Base-by-base conservation (phyloP, 2,329 filamentous ascomycete species). In the Fusarium torreyae region DNA sequence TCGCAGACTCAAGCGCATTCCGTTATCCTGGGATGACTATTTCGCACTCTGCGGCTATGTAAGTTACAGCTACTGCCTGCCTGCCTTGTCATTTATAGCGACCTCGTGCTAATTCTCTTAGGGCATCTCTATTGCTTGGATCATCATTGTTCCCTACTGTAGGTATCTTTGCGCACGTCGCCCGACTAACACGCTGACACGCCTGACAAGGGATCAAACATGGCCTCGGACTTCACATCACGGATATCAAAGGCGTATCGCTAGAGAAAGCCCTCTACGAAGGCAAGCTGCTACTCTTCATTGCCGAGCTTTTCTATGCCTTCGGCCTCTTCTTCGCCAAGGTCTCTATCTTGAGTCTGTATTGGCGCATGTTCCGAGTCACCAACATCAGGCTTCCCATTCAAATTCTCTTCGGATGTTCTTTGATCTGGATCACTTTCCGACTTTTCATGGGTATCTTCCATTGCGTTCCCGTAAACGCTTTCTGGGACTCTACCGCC, bases 291-390 rank as follows among this genome's bases (percentile, higher is more conserved):
- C 18, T 69, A 0, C 69, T 74, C 15, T 74, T 59, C 5, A 61
- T 75, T 36, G 67, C 62, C 43, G 76, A 78, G 43, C 54, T 78
- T 1, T 42, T 76, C 7, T 78, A 78, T 51, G 74, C 74, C 0
- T 74, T 67, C 6, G 69, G 74, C 3, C 63, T 78, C 0, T 75
- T 71, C 46, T 74, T 74, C 15, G 72, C 68, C 7, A 78, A 78
- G 33, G 44, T 73, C 2, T 70, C 77, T 1, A 71, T 78, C 6
- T 64, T 78, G 1, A 68, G 57, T 46, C 68, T 78, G 5, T 78
- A 78, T 60, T 77, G 74, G 74, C 75, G 77, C 31, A 69, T 78
- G 57, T 78, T 78, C 36, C 63, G 71, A 0, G 67, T 74, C 18
- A 71, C 61, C 13, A 61, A 51, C 20, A 74, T 74, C 46, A 67